Conservation (phyloP, 371 early-diverging fungal genomes). For the Conidiobolus incongruus region DNA sequence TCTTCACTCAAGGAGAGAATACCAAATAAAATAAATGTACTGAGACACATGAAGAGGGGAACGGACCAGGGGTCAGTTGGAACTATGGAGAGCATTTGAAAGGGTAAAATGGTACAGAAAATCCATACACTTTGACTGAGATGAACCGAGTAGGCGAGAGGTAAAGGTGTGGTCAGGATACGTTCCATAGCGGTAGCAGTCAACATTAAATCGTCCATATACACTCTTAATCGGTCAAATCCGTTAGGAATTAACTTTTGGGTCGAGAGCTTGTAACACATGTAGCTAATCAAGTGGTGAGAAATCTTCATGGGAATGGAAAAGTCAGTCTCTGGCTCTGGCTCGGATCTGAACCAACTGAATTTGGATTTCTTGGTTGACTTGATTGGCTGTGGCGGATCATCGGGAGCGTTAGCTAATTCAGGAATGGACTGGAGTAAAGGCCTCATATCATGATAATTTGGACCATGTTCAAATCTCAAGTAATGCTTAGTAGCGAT, state of each 20-base stretch:
- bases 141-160: slow-evolving; percentile 60
- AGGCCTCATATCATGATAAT: slow-evolving; percentile 18
- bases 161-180: slow-evolving; percentile 56
- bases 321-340: slow-evolving; percentile 10
- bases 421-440: slow-evolving; percentile 1
- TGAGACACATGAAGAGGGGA: slow-evolving; percentile 26
- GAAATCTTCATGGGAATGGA: slow-evolving; percentile 17
- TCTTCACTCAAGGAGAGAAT: slow-evolving; percentile 41
- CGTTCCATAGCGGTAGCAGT: slow-evolving; percentile 28
- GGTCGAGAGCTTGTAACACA: slow-evolving; percentile 11
- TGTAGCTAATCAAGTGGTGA: slow-evolving; percentile 7
- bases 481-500: slow-evolving; percentile 45
- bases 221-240: too few relatives aligned
- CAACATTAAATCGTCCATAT: too few relatives aligned
- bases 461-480: slow-evolving; percentile 33
- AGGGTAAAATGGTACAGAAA: slow-evolving; percentile 41
- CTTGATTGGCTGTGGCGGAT: too few relatives aligned
- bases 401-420: slow-evolving; percentile 5
- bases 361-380: too few relatives aligned
- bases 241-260: too few relatives aligned
- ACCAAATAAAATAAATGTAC: slow-evolving; percentile 46
- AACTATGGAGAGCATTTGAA: slow-evolving; percentile 23
- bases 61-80: slow-evolving; percentile 9
- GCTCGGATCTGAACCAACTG: neutral
- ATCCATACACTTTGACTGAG: slow-evolving; percentile 41